A percentile compares a stretch with the other conserved stretches of the same genome.
Evolutionary conservation across 129 eudicot genomes (phyloP).

Genomic region (Scalesia atractyloides): DNA sequence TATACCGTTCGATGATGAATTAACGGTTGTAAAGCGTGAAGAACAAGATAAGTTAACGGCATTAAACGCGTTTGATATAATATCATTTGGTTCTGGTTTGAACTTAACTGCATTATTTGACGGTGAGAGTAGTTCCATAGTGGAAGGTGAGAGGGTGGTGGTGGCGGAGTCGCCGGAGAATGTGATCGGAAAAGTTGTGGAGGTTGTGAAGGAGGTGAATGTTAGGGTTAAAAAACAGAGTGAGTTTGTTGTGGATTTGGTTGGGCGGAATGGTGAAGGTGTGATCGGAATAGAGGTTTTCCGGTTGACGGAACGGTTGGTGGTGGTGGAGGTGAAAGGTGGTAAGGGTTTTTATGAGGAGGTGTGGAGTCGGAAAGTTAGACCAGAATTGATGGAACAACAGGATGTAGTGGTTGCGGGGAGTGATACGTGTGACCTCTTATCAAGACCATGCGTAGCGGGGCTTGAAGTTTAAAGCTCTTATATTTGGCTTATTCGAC

Average conservation of each 20-base stretch:
- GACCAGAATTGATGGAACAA: neutral
- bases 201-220: neutral
- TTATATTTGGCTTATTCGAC: too few species aligned
- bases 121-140: neutral
- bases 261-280: neutral
- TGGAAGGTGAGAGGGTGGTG: neutral
- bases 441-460: too few species aligned
- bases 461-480: too few species aligned
- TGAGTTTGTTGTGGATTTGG: neutral
- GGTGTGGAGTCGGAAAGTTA: neutral
- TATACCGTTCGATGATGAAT: conserved; percentile 7
- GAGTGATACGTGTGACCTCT: too few species aligned
- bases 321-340: conserved; percentile 51
- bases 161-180: neutral
- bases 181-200: neutral
- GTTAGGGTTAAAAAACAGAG: neutral
- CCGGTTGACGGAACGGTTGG: conserved; percentile 48
- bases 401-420: neutral
- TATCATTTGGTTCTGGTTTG: neutral
- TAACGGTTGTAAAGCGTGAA: neutral
- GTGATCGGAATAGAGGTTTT: conserved; percentile 41
- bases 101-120: neutral
- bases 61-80: conserved; percentile 6
- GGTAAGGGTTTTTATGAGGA: neutral
- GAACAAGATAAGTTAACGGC: neutral